These are phyloP conservation scores for Yamagishiella unicocca DNA, from an alignment of 139 green algal genomes.

Conservation along the genomic window DNA sequence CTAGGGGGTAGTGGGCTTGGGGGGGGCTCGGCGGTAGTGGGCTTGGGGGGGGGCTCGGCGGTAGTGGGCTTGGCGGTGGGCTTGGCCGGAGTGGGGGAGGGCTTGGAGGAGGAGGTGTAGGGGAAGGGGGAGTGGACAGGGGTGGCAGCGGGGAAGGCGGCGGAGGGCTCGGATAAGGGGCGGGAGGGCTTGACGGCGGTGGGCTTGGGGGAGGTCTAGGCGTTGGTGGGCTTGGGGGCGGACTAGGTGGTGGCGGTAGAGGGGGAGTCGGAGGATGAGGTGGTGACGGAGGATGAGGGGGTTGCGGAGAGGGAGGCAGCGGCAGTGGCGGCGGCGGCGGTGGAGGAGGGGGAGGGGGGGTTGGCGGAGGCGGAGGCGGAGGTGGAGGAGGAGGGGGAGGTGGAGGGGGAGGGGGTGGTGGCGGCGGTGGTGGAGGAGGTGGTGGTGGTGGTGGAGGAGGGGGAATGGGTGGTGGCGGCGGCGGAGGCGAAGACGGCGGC, in stretches of 20 bases:
- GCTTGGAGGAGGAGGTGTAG: background rate
- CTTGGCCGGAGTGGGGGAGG: background rate
- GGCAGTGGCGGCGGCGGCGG: background rate
- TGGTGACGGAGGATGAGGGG: background rate
- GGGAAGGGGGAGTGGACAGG: background rate
- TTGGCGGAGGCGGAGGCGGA: background rate
- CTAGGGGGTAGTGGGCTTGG: background rate
- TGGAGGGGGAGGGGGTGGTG: background rate
- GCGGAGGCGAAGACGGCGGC: background rate
- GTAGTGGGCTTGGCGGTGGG: background rate
- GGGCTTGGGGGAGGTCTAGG: no score
- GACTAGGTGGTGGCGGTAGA: no score
- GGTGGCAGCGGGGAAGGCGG: background rate
- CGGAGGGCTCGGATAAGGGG: background rate
- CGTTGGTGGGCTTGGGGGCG: no score
- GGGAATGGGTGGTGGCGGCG: background rate
- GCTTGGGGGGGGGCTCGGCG: background rate
- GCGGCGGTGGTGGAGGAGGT: background rate
- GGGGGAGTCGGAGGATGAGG: no score
- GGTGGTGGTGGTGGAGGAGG: background rate
- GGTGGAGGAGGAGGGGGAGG: background rate
- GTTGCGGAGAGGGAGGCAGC: background rate
- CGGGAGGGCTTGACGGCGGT: background rate
- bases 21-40: background rate
- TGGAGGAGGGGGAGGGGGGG: background rate